Percentiles rank a stretch among this genome's conserved stretches.
These are phyloP conservation scores for Penicillium olsonii DNA, from an alignment of 2,329 filamentous ascomycete species.

Conservation along the genomic window DNA sequence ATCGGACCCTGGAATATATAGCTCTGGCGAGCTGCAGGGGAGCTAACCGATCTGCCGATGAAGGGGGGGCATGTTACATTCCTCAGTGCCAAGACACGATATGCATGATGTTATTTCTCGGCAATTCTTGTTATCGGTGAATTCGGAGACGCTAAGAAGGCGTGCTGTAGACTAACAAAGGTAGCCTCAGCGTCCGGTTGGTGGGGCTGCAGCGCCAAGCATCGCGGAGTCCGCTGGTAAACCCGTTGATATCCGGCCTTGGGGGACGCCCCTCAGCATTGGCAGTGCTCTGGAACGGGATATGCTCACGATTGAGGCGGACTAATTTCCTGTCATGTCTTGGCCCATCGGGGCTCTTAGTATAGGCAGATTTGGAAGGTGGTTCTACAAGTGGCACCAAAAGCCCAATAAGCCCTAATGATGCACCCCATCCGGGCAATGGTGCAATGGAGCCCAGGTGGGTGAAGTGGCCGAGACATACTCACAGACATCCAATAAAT, in stretches of 20 bases:
- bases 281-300: background rate
- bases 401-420: background rate
- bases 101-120: slow-evolving; percentile 10
- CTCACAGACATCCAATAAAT: slow-evolving; percentile 3
- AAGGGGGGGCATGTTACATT: slow-evolving; percentile 20
- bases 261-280: background rate
- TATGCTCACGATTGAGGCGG: background rate
- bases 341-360: too few species aligned
- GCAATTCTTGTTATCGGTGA: slow-evolving; percentile 1
- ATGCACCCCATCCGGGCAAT: background rate
- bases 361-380: too few species aligned
- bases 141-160: slow-evolving; percentile 1
- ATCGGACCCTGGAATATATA: background rate
- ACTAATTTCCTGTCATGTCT: background rate
- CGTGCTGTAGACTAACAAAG: slow-evolving; percentile 8
- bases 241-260: slow-evolving; percentile 15
- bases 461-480: background rate
- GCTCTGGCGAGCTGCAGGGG: background rate
- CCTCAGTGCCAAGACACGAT: slow-evolving; percentile 18
- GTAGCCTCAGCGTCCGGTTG: slow-evolving; percentile 13
- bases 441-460: background rate
- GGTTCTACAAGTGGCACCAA: background rate
- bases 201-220: slow-evolving; percentile 27
- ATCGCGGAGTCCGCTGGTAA: slow-evolving; percentile 5
- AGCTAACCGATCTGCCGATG: slow-evolving; percentile 3